phyloP scores from a whole-genome alignment of 148 eudicot genomes.

The Rhododendron griersonianum region DNA sequence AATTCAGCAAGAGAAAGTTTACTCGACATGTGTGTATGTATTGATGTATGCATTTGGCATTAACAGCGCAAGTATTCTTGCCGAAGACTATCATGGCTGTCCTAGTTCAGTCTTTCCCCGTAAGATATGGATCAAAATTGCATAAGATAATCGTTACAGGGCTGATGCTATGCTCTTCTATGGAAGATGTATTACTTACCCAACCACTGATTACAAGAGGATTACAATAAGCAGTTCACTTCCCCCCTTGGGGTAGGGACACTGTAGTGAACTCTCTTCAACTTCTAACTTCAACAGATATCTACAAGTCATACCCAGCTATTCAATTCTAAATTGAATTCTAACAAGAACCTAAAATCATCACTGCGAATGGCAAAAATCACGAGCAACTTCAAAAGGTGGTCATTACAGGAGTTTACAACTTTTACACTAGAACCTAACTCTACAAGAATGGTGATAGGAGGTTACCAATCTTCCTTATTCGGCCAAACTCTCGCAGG shows the following conservation, averaged over 20 bases:
- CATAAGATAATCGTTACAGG: background rate
- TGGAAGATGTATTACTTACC: background rate
- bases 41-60: background rate
- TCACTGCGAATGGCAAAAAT: background rate
- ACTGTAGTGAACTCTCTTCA: background rate
- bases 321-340: background rate
- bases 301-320: background rate
- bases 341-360: background rate
- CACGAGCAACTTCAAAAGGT: background rate
- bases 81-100: background rate
- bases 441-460: conserved; percentile 3
- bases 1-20: background rate
- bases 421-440: background rate
- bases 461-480: background rate
- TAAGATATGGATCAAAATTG: background rate
- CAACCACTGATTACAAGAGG: background rate
- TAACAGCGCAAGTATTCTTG: background rate
- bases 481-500: background rate
- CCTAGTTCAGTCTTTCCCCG: background rate
- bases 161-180: background rate
- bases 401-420: background rate
- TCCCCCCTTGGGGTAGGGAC: background rate
- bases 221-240: background rate
- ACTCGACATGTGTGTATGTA: background rate
- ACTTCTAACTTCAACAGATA: background rate